phyloP scores from a whole-genome alignment of 306 rosid species.

The Trifolium repens region DNA sequence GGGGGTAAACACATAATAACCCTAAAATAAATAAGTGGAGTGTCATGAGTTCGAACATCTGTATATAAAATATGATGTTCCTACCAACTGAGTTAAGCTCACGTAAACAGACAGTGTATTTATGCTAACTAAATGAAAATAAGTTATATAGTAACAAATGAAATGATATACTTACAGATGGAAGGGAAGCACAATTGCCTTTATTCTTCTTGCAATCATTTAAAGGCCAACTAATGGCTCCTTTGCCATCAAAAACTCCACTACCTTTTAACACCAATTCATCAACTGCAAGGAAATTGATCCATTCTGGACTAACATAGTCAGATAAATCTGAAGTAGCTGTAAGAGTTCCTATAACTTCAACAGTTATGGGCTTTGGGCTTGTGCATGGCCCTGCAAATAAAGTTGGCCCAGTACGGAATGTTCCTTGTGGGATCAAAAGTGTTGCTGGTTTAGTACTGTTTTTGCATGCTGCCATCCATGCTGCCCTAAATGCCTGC shows the following conservation, averaged over 20 bases:
- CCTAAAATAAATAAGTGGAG: too few species aligned
- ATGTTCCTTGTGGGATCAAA: constrained; percentile 62
- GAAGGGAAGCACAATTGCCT: constrained; percentile 44
- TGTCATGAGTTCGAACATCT: too few species aligned
- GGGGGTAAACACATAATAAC: too few species aligned
- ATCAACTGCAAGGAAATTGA: constrained; percentile 47
- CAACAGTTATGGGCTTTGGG: constrained; percentile 54
- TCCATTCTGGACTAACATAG: constrained; percentile 62
- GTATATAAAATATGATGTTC: too few species aligned
- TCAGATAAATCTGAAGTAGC: constrained; percentile 59
- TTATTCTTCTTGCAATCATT: constrained; percentile 37
- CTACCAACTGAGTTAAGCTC: too few species aligned
- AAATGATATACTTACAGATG: constrained; percentile 50
- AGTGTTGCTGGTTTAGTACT: constrained; percentile 48
- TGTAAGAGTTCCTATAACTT: constrained; percentile 53
- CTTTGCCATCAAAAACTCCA: constrained; percentile 79
- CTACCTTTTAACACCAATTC: constrained; percentile 56
- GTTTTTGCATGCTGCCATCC: constrained; percentile 68
- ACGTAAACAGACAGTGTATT: too few species aligned
- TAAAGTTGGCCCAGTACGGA: constrained; percentile 51
- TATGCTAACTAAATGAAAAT: too few species aligned
- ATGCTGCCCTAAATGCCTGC: constrained; percentile 75
- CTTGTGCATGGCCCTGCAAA: constrained; percentile 74
- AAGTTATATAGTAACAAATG: too few species aligned
- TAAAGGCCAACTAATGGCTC: constrained; percentile 49